Evolutionary conservation across 106 monocot species (phyloP), one percentile per base, ranked within the genome.

Genomic region (Cymbidium sinense): DNA sequence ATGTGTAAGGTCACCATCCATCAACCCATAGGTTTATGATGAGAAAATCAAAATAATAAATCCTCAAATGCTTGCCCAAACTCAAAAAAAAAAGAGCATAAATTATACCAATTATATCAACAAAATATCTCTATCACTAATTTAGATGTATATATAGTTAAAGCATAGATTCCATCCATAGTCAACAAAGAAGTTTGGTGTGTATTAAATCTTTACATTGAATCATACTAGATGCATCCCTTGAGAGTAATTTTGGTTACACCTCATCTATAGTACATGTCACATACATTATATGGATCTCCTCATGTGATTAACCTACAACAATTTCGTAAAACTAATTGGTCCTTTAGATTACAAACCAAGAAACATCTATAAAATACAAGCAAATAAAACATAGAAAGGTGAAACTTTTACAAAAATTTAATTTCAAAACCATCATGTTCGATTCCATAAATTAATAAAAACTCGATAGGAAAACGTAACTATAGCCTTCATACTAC

Each of bases 401-500:
- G 58, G 33, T 67, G 67, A 2, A 67, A 6, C 31, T 8, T 15
- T 17, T 31, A 67, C 33, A 17, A 67, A 21, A 67, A 33, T 5
- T 33, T 8, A 67, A 67, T 33, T 67, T 5, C 2, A 31, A 21
- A 67, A 33, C 15, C 64, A 64, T 11, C 31, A 31, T 31, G 67
- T 67, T 29, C 11, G 27, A 27, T 62, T 27, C 2, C 27, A 62
- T 25, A 25, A 69, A 31, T 69, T 69, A 71, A 71, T 71, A 8
- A 21, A 58, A 37, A 6, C 29, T 21, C 17, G 39, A 71, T 25
- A 37, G 20, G 71, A 62, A 25, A 67, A 67, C 37, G 71, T 36
- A 39, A 39, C 7, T 71, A 71, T 21, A 71, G 37, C 20, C 11
- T 0, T 4, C 44, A 35, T 27, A 27, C 15, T 86, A 96, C 96